Percentiles rank a stretch among this genome's conserved stretches.
phyloP scores from a whole-genome alignment of 2,329 filamentous ascomycete species.

The Diaporthe sp. region DNA sequence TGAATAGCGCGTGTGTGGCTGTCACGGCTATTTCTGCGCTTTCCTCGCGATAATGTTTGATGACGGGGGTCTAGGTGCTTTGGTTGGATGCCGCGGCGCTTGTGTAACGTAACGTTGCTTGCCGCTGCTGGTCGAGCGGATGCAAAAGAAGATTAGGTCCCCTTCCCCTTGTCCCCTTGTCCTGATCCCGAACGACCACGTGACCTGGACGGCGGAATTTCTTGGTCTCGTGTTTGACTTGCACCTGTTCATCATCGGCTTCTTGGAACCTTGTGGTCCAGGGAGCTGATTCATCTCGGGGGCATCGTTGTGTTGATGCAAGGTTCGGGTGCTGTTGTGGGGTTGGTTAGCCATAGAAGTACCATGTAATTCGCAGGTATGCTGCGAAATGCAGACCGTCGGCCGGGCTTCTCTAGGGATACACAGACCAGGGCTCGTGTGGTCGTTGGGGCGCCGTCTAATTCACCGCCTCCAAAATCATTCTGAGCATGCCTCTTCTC shows the following conservation, averaged over 20 bases:
- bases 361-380: not conserved
- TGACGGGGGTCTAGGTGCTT: not conserved
- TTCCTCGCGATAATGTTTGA: not conserved
- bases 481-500: not conserved
- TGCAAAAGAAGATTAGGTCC: too few species aligned
- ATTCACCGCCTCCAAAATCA: not conserved
- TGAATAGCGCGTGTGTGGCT: not conserved
- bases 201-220: conserved; percentile 7
- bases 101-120: conserved; percentile 19
- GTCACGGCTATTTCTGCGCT: not conserved
- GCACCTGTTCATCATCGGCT: not conserved
- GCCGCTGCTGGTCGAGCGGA: not conserved
- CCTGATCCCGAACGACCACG: not conserved
- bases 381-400: not conserved
- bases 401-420: not conserved
- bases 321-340: not conserved
- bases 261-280: not conserved
- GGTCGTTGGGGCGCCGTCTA: not conserved
- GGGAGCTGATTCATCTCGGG: not conserved
- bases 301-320: not conserved
- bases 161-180: too few species aligned
- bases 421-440: not conserved
- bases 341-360: not conserved
- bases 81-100: not conserved
- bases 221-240: not conserved